phyloP scores from a whole-genome alignment of 23 red algal genomes.

The Cyanidioschyzon merolae region DNA sequence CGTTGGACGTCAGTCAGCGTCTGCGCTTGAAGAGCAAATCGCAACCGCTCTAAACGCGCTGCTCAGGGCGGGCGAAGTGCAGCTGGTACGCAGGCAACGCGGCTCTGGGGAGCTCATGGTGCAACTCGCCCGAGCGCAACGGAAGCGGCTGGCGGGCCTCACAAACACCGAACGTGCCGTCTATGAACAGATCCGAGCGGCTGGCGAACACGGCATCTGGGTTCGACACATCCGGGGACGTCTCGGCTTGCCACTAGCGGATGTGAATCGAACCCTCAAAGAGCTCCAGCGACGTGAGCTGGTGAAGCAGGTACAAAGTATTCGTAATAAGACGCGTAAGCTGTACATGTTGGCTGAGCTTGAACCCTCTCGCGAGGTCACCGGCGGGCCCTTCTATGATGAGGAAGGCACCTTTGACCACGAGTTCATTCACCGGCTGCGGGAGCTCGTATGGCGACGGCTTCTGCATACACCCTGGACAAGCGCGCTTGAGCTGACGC shows the following conservation, averaged over 20 bases:
- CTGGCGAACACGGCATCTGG: conserved; percentile 4
- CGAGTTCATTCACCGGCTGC: conserved; percentile 26
- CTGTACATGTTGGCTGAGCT: conserved; percentile 30
- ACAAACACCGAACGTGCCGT: background rate
- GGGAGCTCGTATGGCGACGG: background rate
- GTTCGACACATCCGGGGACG: conserved; percentile 2
- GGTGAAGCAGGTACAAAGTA: conserved; percentile 21
- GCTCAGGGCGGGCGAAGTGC: background rate
- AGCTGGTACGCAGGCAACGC: background rate
- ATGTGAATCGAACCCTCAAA: conserved; percentile 16
- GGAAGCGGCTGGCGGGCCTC: conserved; percentile 11
- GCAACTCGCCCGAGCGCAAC: background rate
- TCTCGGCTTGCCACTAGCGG: background rate
- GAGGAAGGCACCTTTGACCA: conserved; percentile 20
- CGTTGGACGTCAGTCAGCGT: background rate
- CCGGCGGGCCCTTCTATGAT: conserved; percentile 24
- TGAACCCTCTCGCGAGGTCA: conserved; percentile 21
- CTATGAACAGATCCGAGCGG: conserved; percentile 8
- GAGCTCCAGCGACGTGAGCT: conserved; percentile 26
- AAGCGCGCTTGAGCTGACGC: conserved; percentile 5
- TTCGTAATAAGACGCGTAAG: conserved; percentile 24
- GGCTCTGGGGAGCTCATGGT: background rate
- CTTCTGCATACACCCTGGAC: background rate
- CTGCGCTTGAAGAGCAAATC: background rate
- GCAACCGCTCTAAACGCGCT: background rate